Percentiles rank a stretch among this genome's conserved stretches.
Conservation (phyloP, 257 asterid genomes). For the Nicotiana attenuata region DNA sequence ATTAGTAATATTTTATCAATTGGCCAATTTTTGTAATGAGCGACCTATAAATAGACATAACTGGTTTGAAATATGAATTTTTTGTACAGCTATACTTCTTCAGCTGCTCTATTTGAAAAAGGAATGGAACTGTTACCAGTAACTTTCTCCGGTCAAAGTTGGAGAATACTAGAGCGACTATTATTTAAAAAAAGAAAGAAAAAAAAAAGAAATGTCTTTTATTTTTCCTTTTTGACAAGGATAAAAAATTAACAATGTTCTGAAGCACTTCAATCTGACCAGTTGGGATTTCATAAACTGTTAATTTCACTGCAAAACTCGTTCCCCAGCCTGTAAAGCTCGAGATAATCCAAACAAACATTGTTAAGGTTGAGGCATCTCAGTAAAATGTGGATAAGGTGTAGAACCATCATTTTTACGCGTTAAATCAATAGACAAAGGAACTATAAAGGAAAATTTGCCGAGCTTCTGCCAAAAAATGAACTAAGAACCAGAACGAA, state of each 20-base stretch:
- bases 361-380: not conserved
- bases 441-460: not conserved
- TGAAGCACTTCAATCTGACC: not conserved
- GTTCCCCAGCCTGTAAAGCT: not conserved
- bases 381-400: not conserved
- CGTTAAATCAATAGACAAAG: not conserved
- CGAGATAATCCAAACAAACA: not conserved
- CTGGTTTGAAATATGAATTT: too few relatives aligned
- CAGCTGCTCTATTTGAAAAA: too few relatives aligned
- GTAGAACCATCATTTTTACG: not conserved
- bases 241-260: not conserved
- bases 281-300: not conserved
- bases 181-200: too few relatives aligned
- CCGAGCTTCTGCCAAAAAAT: conserved; percentile 7
- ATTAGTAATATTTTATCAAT: too few relatives aligned
- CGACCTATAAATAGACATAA: too few relatives aligned
- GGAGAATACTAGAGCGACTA: too few relatives aligned
- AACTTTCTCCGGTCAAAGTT: too few relatives aligned
- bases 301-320: not conserved
- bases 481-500: not conserved
- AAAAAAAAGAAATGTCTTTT: not conserved
- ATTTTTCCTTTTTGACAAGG: not conserved
- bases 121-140: too few relatives aligned
- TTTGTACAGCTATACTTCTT: too few relatives aligned
- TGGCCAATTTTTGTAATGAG: too few relatives aligned